Evolutionary conservation across 148 eudicot species (phyloP).

Genomic region (Beta vulgaris): DNA sequence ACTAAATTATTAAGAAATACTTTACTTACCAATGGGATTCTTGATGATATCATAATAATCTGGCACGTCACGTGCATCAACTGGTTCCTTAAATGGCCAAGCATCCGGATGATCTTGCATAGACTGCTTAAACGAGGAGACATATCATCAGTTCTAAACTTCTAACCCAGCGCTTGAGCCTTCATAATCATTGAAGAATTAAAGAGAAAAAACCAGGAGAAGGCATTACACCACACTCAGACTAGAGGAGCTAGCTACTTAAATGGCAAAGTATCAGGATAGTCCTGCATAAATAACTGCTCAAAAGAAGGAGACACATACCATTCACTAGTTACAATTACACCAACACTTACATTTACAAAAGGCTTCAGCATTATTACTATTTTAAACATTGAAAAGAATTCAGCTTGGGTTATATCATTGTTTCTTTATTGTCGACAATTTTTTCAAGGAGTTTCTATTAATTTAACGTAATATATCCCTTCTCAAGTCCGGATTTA

Average conservation of each 20-base stretch:
- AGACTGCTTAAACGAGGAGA: conserved; percentile 41
- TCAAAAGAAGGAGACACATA: conserved; percentile 8
- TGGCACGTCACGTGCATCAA: conserved; percentile 88
- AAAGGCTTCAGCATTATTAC: not conserved
- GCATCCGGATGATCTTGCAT: conserved; percentile 93
- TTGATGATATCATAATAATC: conserved; percentile 94
- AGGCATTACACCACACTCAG: not conserved
- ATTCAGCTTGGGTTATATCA: no score
- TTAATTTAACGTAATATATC: not conserved
- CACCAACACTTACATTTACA: no score
- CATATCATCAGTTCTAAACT: conserved; percentile 3
- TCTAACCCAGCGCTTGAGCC: not conserved
- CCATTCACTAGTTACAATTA: not conserved
- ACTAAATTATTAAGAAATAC: not conserved
- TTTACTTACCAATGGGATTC: conserved; percentile 81
- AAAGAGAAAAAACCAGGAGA: not conserved
- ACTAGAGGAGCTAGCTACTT: conserved; percentile 6
- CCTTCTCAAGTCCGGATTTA: no score
- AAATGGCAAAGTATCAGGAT: conserved; percentile 88
- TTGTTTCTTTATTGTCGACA: not conserved
- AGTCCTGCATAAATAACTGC: conserved; percentile 76
- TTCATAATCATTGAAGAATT: not conserved
- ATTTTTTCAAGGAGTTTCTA: not conserved
- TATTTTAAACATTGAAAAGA: not conserved
- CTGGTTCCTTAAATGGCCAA: conserved; percentile 99